Evolutionary conservation across 1,284 basidiomycete species (phyloP).

Genomic region (Cryptococcus sp.): DNA sequence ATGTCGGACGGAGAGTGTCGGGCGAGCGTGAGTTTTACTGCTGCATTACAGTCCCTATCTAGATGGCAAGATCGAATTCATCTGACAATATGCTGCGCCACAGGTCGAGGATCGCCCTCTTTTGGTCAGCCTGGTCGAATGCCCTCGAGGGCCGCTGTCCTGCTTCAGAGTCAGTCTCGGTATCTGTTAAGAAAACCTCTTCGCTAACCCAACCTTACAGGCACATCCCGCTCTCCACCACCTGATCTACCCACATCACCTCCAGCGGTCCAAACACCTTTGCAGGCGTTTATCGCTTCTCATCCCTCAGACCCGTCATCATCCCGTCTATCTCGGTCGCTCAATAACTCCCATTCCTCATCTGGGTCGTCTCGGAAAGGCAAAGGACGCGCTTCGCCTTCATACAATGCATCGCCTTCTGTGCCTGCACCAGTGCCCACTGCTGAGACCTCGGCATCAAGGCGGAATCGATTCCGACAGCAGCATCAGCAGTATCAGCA

Average conservation of each 20-base stretch:
- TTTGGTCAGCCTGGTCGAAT: conserved; percentile 10
- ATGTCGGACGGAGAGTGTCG: conserved; percentile 20
- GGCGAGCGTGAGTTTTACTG: conserved; percentile 13
- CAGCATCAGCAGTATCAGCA: neutral
- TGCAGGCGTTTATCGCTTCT: conserved; percentile 10
- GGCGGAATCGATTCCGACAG: conserved; percentile 4
- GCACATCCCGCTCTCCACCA: conserved; percentile 20
- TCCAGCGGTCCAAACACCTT: conserved; percentile 4
- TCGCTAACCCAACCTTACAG: conserved; percentile 2
- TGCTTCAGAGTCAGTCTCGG: conserved; percentile 22
- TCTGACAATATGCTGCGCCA: neutral
- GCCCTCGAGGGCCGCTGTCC: conserved; percentile 31
- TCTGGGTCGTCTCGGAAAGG: conserved; percentile 33
- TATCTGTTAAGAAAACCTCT: neutral
- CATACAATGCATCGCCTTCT: neutral
- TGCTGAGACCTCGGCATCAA: neutral
- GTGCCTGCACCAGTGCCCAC: too few relatives aligned
- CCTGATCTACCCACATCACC: conserved; percentile 3
- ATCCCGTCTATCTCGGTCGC: conserved; percentile 5
- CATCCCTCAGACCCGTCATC: conserved; percentile 8
- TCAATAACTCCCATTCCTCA: conserved; percentile 1
- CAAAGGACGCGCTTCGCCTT: conserved; percentile 28
- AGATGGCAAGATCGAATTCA: neutral
- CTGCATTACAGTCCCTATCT: too few relatives aligned
- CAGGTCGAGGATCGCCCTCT: conserved; percentile 7